phyloP scores from a whole-genome alignment of 2,329 filamentous ascomycete genomes.

The Diaporthe aspalathi region DNA sequence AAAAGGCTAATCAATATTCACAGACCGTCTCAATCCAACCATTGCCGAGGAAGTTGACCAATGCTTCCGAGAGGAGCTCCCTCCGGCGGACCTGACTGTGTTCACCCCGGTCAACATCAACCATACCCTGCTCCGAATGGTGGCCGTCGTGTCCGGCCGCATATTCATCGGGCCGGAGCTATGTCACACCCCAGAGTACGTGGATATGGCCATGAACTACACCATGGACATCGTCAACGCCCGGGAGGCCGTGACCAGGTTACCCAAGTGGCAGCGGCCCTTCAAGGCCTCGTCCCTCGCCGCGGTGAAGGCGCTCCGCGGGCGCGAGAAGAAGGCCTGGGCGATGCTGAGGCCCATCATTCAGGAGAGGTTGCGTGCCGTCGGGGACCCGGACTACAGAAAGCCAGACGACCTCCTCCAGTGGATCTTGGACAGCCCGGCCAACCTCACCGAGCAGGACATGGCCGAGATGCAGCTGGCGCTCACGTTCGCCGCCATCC shows the following conservation, averaged over 20 bases:
- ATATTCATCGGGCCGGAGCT: slow-evolving; percentile 61
- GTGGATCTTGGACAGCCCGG: slow-evolving; percentile 55
- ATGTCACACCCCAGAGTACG: slow-evolving; percentile 56
- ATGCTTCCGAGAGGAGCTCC: slow-evolving; percentile 50
- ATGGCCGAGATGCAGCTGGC: slow-evolving; percentile 56
- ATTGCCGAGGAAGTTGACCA: slow-evolving; percentile 53
- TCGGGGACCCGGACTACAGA: slow-evolving; percentile 40
- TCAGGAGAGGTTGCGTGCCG: slow-evolving; percentile 44
- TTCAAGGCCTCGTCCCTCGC: slow-evolving; percentile 49
- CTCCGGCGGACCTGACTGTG: slow-evolving; percentile 44
- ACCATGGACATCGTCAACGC: slow-evolving; percentile 56
- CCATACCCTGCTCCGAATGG: slow-evolving; percentile 55
- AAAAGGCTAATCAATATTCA: background rate
- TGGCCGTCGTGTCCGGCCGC: slow-evolving; percentile 59
- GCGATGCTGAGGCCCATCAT: slow-evolving; percentile 52
- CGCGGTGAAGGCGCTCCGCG: slow-evolving; percentile 49
- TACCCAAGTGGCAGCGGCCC: slow-evolving; percentile 49
- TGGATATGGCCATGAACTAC: slow-evolving; percentile 60
- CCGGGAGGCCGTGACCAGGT: slow-evolving; percentile 45
- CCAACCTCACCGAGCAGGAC: slow-evolving; percentile 48
- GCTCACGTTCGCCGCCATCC: slow-evolving; percentile 62
- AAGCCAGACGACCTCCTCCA: slow-evolving; percentile 60
- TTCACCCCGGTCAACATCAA: slow-evolving; percentile 56
- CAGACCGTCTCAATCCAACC: slow-evolving; percentile 50
- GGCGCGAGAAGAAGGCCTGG: slow-evolving; percentile 48